Conservation (phyloP, 805 yeast species). For the Brettanomyces custersianus region DNA sequence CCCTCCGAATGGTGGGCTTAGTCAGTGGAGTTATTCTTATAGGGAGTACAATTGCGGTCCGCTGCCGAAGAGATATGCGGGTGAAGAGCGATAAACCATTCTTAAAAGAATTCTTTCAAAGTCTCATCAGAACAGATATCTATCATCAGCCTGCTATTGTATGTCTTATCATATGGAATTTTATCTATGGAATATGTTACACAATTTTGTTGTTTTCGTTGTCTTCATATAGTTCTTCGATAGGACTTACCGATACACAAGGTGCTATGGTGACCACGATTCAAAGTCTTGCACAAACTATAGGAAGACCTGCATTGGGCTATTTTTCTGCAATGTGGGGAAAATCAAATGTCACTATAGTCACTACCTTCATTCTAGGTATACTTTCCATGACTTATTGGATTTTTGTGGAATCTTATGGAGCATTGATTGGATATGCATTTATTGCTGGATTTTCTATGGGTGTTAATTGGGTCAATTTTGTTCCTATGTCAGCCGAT, state of each 20-base stretch:
- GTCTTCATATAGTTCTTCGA: constrained; percentile 37
- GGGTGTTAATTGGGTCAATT: constrained; percentile 37
- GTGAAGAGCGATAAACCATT: constrained; percentile 10
- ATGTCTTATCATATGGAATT: constrained; percentile 17
- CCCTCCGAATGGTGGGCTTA: constrained; percentile 34
- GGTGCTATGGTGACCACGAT: constrained; percentile 40
- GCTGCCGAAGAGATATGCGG: constrained; percentile 17
- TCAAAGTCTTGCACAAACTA: constrained; percentile 35
- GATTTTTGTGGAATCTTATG: constrained; percentile 36
- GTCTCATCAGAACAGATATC: constrained; percentile 10
- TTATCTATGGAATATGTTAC: constrained; percentile 23
- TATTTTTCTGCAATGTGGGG: constrained; percentile 37
- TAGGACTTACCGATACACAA: constrained; percentile 38
- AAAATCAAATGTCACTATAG: constrained; percentile 35
- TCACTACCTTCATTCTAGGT: constrained; percentile 26
- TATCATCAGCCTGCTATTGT: constrained; percentile 16
- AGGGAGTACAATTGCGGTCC: constrained; percentile 13
- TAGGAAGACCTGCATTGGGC: constrained; percentile 46
- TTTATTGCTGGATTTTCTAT: constrained; percentile 34
- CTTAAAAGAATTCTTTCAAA: constrained; percentile 11
- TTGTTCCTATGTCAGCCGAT: constrained; percentile 28
- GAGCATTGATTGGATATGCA: constrained; percentile 33
- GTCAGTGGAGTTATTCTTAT: constrained; percentile 18
- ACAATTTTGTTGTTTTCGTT: constrained; percentile 34
- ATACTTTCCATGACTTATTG: constrained; percentile 38